These are phyloP conservation scores for Zymoseptoria ardabiliae DNA, from an alignment of 2,329 filamentous ascomycete species.

Conservation along the genomic window DNA sequence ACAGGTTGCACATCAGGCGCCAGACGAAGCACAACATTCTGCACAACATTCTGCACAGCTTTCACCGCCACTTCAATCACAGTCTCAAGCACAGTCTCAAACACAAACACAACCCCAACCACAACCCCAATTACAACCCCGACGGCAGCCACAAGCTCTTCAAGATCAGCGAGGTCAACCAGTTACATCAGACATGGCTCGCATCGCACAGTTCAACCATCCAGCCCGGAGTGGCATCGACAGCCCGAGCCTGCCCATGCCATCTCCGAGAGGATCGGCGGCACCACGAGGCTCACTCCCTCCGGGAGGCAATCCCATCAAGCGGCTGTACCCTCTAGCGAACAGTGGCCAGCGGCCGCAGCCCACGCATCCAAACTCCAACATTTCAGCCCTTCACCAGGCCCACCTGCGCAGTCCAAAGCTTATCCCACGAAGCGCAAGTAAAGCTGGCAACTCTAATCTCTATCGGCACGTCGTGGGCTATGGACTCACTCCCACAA, in stretches of 20 bases:
- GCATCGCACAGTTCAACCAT: not conserved
- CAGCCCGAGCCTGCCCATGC: not conserved
- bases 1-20: not conserved
- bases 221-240: not conserved
- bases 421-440: constrained; percentile 21
- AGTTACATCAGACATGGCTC: not conserved
- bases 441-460: not conserved
- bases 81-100: not conserved
- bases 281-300: not conserved
- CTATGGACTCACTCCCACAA: constrained; percentile 44
- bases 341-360: constrained; percentile 24
- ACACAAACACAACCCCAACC: not conserved
- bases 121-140: not conserved
- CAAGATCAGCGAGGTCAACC: not conserved
- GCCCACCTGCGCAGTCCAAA: constrained; percentile 49
- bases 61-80: not conserved
- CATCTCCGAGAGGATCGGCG: not conserved
- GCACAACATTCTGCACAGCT: not conserved
- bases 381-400: constrained; percentile 50
- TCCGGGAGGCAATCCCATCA: not conserved
- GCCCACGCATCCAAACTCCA: constrained; percentile 39
- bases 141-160: not conserved
- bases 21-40: not conserved
- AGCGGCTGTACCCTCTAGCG: not conserved
- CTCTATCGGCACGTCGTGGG: constrained; percentile 53